Conservation (phyloP, 2,329 filamentous ascomycete genomes). For the Xylariomycetidae sp. region DNA sequence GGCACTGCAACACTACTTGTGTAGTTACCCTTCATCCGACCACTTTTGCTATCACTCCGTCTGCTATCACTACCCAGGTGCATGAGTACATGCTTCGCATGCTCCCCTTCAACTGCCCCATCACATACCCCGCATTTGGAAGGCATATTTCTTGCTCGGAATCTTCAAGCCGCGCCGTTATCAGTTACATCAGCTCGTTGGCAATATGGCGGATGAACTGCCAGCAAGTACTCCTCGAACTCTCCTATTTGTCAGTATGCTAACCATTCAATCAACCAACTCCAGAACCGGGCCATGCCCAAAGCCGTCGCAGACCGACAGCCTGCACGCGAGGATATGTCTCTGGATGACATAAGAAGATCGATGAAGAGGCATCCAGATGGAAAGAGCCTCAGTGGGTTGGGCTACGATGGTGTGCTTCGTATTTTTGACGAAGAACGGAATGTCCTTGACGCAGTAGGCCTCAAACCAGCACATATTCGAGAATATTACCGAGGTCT, state of each 20-base stretch:
- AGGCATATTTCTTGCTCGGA: conserved; percentile 5
- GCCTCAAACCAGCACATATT: conserved; percentile 12
- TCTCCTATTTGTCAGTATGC: conserved; percentile 19
- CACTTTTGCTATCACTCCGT: conserved; percentile 5
- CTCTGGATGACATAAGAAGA: conserved; percentile 4
- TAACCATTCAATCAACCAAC: conserved; percentile 5
- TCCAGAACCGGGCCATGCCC: conserved; percentile 5
- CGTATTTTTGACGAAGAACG: conserved; percentile 12
- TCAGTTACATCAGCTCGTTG: conserved; percentile 6
- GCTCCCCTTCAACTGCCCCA: conserved; percentile 2
- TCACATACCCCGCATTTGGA: conserved; percentile 5
- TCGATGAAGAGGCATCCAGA: conserved; percentile 6
- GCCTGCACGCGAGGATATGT: conserved; percentile 4
- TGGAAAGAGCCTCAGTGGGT: conserved; percentile 7
- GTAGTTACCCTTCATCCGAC: conserved; percentile 3
- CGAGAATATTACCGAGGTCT: conserved; percentile 12
- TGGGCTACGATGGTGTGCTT: conserved; percentile 13
- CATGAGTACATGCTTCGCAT: conserved; percentile 3
- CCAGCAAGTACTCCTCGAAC: conserved; percentile 35
- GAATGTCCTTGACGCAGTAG: conserved; percentile 11
- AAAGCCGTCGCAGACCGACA: conserved; percentile 5
- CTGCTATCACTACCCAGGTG: too few relatives aligned
- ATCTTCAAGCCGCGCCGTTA: conserved; percentile 5
- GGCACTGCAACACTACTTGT: conserved; percentile 1
- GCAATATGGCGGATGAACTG: conserved; percentile 37